phyloP scores from a whole-genome alignment of 2,329 filamentous ascomycete genomes.

The Penicillium hesseltinei region DNA sequence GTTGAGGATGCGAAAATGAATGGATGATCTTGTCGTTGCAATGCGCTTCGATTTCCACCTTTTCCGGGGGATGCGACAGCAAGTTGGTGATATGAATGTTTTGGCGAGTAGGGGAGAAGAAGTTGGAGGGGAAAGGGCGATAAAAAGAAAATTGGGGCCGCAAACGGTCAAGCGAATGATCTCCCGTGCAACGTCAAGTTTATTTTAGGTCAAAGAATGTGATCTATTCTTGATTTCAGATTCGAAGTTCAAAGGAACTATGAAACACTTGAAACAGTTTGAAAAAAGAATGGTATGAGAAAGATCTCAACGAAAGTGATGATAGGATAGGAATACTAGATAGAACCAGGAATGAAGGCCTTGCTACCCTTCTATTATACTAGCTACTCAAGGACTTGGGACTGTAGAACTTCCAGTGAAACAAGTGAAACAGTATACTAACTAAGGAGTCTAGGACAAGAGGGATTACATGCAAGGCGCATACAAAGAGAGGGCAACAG shows the following conservation, averaged over 20 bases:
- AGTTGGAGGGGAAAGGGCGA: conserved; percentile 22
- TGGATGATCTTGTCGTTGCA: conserved; percentile 1
- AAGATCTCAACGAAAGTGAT: conserved; percentile 2
- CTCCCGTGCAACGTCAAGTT: conserved; percentile 9
- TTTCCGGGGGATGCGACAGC: conserved; percentile 41
- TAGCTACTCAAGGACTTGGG: background rate
- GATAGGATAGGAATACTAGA: conserved; percentile 2
- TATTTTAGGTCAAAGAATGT: conserved; percentile 12
- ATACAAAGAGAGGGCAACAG: conserved; percentile 4
- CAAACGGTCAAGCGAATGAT: conserved; percentile 28
- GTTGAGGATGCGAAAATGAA: conserved; percentile 20
- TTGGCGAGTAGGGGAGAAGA: conserved; percentile 14
- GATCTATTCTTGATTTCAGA: background rate
- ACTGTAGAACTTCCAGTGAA: conserved; percentile 15
- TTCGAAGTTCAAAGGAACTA: background rate
- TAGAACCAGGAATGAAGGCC: conserved; percentile 1
- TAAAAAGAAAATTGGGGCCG: conserved; percentile 29
- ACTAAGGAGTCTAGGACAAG: conserved; percentile 7
- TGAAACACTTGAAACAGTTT: background rate
- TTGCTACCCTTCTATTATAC: conserved; percentile 18
- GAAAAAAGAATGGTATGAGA: conserved; percentile 2
- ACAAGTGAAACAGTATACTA: conserved; percentile 17
- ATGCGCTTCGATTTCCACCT: conserved; percentile 26
- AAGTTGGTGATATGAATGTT: conserved; percentile 60
- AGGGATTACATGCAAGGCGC: conserved; percentile 8